These are phyloP conservation scores for Glaciozyma antarctica DNA, from an alignment of 768 basidiomycete species.

Conservation along the genomic window DNA sequence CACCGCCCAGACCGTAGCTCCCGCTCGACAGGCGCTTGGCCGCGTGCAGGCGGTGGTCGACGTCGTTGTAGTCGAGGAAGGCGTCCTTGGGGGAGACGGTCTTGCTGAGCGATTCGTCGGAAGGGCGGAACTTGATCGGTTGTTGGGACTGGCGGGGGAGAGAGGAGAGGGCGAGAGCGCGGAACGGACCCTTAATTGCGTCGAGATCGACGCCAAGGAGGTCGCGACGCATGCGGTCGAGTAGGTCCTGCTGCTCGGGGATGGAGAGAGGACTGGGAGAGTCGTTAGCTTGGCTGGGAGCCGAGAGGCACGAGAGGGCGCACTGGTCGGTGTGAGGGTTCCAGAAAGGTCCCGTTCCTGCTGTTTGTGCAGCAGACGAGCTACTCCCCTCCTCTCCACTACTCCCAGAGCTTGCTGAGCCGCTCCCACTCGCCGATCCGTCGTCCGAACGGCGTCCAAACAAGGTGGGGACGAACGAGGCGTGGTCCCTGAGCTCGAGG, in stretches of 20 bases:
- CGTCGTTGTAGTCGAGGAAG: slow-evolving; percentile 27
- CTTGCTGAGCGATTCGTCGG: background rate
- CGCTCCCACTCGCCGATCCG: background rate
- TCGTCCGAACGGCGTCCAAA: background rate
- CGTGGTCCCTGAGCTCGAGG: background rate
- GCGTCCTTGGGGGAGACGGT: slow-evolving; percentile 29
- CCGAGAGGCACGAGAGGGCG: too few relatives aligned
- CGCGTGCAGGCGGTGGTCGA: slow-evolving; percentile 21
- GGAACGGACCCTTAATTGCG: slow-evolving; percentile 25
- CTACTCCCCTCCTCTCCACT: too few relatives aligned
- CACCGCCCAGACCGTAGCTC: slow-evolving; percentile 4
- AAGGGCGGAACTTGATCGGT: background rate
- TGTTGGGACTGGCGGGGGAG: background rate
- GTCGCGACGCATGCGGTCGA: slow-evolving; percentile 21
- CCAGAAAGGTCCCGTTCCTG: too few relatives aligned
- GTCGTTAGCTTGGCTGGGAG: too few relatives aligned
- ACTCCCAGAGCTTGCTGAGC: background rate
- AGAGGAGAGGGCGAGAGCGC: slow-evolving; percentile 18
- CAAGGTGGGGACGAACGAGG: background rate
- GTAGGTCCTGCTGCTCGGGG: slow-evolving; percentile 25
- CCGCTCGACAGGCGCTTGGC: background rate
- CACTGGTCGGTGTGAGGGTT: too few relatives aligned
- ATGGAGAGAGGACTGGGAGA: slow-evolving; percentile 19
- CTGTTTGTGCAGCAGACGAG: too few relatives aligned
- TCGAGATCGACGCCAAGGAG: slow-evolving; percentile 21